Evolutionary conservation across 2,329 filamentous ascomycete genomes (phyloP).

Genomic region (Colletotrichum lini): DNA sequence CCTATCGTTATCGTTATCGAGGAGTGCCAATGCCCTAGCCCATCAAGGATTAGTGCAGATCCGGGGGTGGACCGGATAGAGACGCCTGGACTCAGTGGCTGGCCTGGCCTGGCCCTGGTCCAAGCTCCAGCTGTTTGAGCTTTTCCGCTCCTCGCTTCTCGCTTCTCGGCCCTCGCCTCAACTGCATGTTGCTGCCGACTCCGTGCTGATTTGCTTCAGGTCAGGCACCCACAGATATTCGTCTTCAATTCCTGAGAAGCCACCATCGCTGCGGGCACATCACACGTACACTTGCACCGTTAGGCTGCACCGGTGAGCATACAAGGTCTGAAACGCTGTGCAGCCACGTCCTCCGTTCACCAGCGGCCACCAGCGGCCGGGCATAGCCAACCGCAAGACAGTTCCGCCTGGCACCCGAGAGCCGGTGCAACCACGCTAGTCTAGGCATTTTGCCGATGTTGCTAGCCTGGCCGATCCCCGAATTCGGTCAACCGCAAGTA

Average conservation of each 20-base stretch:
- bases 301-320: constrained; percentile 11
- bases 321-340: constrained; percentile 27
- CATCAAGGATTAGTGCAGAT: constrained; percentile 33
- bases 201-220: background rate
- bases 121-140: constrained; percentile 33
- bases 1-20: constrained; percentile 41
- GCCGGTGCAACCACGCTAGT: constrained; percentile 3
- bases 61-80: constrained; percentile 40
- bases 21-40: constrained; percentile 19
- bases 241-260: background rate
- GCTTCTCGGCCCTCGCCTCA: constrained; percentile 1
- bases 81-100: constrained; percentile 37
- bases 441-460: constrained; percentile 19
- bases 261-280: background rate
- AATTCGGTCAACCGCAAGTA: background rate
- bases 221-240: background rate
- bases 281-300: background rate
- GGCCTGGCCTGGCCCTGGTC: constrained; percentile 27
- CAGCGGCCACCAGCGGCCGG: background rate
- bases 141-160: constrained; percentile 4
- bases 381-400: constrained; percentile 7
- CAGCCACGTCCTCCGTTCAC: constrained; percentile 7
- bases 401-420: constrained; percentile 1
- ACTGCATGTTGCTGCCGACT: constrained; percentile 6
- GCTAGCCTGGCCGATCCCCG: background rate